Percentiles rank a stretch among this genome's conserved stretches.
phyloP scores from a whole-genome alignment of 2,329 filamentous ascomycete species.

The Pseudogymnoascus sp. region DNA sequence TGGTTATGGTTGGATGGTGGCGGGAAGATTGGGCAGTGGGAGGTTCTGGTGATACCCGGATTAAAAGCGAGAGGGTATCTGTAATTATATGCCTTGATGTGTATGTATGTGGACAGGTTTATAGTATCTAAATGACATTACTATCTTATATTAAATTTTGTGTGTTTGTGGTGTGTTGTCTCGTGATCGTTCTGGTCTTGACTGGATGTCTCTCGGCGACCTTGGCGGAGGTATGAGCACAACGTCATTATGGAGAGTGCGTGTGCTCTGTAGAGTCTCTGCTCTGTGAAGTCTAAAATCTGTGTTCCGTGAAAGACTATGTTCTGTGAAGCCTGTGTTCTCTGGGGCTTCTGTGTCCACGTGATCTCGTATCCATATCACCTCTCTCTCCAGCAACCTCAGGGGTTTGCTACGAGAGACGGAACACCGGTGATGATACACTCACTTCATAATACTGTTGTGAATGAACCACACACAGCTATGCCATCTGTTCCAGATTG shows the following conservation, averaged over 20 bases:
- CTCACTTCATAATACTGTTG: no score
- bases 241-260: not conserved
- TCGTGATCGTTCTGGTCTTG: not conserved
- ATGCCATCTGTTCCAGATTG: not conserved
- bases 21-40: not conserved
- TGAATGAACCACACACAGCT: no score
- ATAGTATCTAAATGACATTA: conserved; percentile 5
- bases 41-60: not conserved
- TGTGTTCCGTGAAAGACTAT: not conserved
- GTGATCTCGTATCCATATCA: not conserved
- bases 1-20: not conserved
- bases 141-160: not conserved
- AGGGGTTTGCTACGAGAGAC: not conserved
- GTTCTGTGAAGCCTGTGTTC: not conserved
- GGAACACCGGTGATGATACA: not conserved
- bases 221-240: not conserved
- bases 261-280: not conserved
- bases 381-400: not conserved
- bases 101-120: not conserved
- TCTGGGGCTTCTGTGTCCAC: not conserved
- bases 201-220: not conserved
- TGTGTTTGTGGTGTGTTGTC: not conserved
- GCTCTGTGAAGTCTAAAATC: not conserved
- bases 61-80: conserved; percentile 4
- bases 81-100: conserved; percentile 6